phyloP scores from a whole-genome alignment of 768 basidiomycete species.

The Boletus tylopilopsis region DNA sequence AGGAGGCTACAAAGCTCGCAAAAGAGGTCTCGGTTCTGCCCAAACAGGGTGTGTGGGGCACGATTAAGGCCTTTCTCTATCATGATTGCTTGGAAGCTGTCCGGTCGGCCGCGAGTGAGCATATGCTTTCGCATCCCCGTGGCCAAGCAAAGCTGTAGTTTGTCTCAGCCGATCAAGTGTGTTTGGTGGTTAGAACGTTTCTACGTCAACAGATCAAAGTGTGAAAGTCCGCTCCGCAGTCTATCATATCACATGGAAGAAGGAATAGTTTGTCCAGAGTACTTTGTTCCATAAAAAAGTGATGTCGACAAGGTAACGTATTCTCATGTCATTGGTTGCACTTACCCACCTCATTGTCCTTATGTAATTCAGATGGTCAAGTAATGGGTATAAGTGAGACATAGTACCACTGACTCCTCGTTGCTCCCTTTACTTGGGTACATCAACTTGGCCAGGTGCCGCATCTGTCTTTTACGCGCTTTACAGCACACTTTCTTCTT shows the following conservation, averaged over 20 bases:
- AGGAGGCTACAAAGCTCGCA: conserved; percentile 62
- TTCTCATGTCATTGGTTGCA: conserved; percentile 6
- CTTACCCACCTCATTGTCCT: conserved; percentile 2
- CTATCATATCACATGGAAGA: too few relatives aligned
- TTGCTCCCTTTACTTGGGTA: neutral
- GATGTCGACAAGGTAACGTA: conserved; percentile 23
- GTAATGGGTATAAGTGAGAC: conserved; percentile 1
- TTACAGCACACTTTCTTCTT: conserved; percentile 1
- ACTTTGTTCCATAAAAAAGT: conserved; percentile 5
- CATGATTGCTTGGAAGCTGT: conserved; percentile 47
- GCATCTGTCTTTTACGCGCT: conserved; percentile 7
- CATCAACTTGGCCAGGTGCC: conserved; percentile 21
- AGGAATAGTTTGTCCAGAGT: neutral
- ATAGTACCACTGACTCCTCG: neutral
- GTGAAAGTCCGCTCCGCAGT: neutral
- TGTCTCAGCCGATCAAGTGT: conserved; percentile 5
- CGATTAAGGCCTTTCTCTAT: conserved; percentile 66
- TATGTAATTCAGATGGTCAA: conserved; percentile 11
- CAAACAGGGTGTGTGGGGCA: conserved; percentile 61
- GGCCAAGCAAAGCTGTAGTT: conserved; percentile 17
- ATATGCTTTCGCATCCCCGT: conserved; percentile 4
- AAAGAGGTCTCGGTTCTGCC: conserved; percentile 49
- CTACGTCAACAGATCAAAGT: conserved; percentile 10
- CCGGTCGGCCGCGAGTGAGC: conserved; percentile 14
- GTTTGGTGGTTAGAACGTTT: neutral